Base-by-base conservation (phyloP, 768 basidiomycete species). In the Daedalea quercina region DNA sequence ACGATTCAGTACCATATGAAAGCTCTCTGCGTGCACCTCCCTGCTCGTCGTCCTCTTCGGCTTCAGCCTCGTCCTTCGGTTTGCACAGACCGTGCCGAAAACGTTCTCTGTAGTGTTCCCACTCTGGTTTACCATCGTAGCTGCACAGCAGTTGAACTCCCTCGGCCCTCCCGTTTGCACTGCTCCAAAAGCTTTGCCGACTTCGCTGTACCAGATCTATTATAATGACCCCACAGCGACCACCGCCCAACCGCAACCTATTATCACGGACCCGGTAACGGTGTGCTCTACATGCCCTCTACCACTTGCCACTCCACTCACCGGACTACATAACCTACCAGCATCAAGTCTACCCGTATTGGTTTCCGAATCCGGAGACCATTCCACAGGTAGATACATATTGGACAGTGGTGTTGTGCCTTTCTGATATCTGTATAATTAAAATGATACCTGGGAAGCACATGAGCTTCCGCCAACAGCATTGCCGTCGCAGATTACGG, bases 171-270 rank as follows among this genome's bases (percentile, higher is more conserved):
- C 78, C 6, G 75, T 74, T 1, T 84, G 76, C 59, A 79, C 83
- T 3, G 83, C 67, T 3, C 76, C 82, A 6, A 84, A 82, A 25
- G 60, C 69, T 2, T 87, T 87, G 63, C 85, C 86, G 1, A 84
- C 84, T 2, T 77, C 81, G 6, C 67, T 76, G 34, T 90, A 81
- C 65, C 62, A 71, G n/a, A 63, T 72, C 47, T 90, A 88, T 65
- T 86, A 82, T 68, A 88, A 87, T 64, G 68, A 76, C 57, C 85
- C 87, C 28, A 88, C 85, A 1, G 82, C 79, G 26, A 89, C 87
- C 2, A 77, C 78, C 12, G 79, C 74, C 1, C 87, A 90, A 62
- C 81, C 80, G 3, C 87, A 89, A 67, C 87, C 87, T 19, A 74
- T 87, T 52, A 76, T 90, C 26, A 79, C 85, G 9, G 87, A 90